Evolutionary conservation across 257 asterid genomes (phyloP), one percentile per base, ranked within the genome.

Genomic region (Solanum appendiculatum): DNA sequence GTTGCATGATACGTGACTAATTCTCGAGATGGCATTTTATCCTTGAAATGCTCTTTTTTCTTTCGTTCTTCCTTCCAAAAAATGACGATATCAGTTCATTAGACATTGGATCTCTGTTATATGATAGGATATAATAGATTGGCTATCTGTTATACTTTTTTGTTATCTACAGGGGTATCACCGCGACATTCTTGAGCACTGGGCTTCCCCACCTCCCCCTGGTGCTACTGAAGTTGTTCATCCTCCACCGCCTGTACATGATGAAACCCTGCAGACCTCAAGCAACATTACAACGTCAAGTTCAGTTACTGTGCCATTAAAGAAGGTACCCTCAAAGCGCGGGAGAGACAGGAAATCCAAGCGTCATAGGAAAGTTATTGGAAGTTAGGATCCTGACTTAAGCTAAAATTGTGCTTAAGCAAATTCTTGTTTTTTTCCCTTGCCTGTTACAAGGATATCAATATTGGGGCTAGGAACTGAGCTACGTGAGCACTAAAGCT

Each of bases 131-230:
- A 33, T 70, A 18, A 70, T 9, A 48, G 68, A 46, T 80, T 44
- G 34, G 56, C 64, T 81, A 46, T 29, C 29, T 81, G 42, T 51
- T 48, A 18, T 46, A 18, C 84, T 27, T 10, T 36, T 48, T 48
- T 78, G 36, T 37, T 33, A 60, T 72, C 21, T 36, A 42, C 95
- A 96, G 99, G 98, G 98, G 77, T 96, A 96, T 88, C 99, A 96
- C 86, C 88, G 96, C 88, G 98, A 94, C 83, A 81, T 94, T 88
- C 94, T 96, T 23, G 98, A 92, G 91, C 93, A 88, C 84, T 88
- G 89, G 92, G 82, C 92, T 21, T 92, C 94, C 11, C 95, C 95
- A 29, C 93, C 92, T 18, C 93, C 94, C 3, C 90, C 93, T 6
- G 87, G 10, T 42, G 88, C 69, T 27, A 70, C 72, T 64, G 84